Conservation (phyloP, 768 basidiomycete genomes). For the Hypholoma fasciculare region DNA sequence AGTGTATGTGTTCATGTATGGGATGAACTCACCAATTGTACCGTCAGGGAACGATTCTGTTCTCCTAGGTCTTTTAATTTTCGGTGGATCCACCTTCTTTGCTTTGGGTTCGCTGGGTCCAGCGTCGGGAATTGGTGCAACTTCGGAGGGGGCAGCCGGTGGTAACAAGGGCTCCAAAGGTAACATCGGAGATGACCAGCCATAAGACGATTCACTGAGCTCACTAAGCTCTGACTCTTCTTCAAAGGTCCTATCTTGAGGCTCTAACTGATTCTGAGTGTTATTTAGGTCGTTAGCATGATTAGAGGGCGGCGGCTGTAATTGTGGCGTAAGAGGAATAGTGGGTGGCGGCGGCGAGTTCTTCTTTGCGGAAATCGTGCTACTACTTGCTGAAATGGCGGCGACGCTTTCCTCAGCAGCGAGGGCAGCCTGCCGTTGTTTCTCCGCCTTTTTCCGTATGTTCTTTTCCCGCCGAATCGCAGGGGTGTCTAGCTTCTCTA, state of each 20-base stretch:
- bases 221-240: slow-evolving; percentile 17
- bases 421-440: slow-evolving; percentile 18
- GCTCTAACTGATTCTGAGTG: background rate
- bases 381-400: slow-evolving; percentile 16
- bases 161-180: background rate
- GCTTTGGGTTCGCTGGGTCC: background rate
- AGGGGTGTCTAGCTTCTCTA: slow-evolving; percentile 76
- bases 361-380: slow-evolving; percentile 14
- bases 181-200: background rate
- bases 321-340: background rate
- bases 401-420: slow-evolving; percentile 3
- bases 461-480: slow-evolving; percentile 62
- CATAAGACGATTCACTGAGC: slow-evolving; percentile 10
- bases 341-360: slow-evolving; percentile 1
- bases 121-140: background rate
- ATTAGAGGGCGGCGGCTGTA: background rate
- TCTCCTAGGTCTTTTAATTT: slow-evolving; percentile 16
- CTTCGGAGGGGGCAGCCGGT: background rate
- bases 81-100: slow-evolving; percentile 4
- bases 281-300: background rate
- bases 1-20: background rate
- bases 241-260: slow-evolving; percentile 9
- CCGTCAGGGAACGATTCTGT: slow-evolving; percentile 35
- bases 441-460: slow-evolving; percentile 43
- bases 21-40: slow-evolving; percentile 56